Conservation (phyloP, 805 yeast genomes). For the Candida taoyuanica region DNA sequence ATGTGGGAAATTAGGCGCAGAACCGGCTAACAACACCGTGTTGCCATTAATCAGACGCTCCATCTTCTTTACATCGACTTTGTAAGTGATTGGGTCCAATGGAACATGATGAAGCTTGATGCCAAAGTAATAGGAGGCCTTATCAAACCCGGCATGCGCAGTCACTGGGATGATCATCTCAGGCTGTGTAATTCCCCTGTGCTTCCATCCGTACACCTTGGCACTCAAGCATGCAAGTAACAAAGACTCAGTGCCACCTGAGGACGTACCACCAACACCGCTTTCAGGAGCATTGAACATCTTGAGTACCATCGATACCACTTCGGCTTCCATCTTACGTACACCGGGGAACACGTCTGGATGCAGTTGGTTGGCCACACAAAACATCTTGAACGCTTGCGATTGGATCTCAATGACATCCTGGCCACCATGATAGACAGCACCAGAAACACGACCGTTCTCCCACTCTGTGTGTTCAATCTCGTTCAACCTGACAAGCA, state of each 20-base stretch:
- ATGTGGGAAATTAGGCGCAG: conserved; percentile 97
- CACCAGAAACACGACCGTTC: conserved; percentile 85
- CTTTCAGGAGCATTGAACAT: conserved; percentile 76
- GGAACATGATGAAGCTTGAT: conserved; percentile 81
- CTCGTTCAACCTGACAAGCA: conserved; percentile 44
- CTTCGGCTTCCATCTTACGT: conserved; percentile 93
- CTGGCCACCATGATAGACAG: conserved; percentile 94
- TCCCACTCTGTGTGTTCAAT: conserved; percentile 77
- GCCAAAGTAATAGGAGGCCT: conserved; percentile 87
- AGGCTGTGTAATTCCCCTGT: conserved; percentile 60
- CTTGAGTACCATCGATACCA: conserved; percentile 82
- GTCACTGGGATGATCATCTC: conserved; percentile 89
- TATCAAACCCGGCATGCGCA: conserved; percentile 92
- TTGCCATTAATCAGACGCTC: conserved; percentile 64
- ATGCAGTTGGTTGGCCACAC: conserved; percentile 91
- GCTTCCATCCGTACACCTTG: conserved; percentile 60
- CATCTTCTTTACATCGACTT: conserved; percentile 63
- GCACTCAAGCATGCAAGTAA: conserved; percentile 86
- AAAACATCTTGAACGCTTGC: conserved; percentile 65
- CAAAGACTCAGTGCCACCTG: conserved; percentile 95
- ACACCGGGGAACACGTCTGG: conserved; percentile 97
- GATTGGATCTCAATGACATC: conserved; percentile 72
- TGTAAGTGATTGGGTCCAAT: conserved; percentile 58
- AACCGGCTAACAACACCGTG: conserved; percentile 82
- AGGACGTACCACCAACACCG: conserved; percentile 75